Evolutionary conservation across 2,329 filamentous ascomycete species (phyloP), one percentile per base, ranked within the genome.

Genomic region (Lasiodiplodia gonubiensis): DNA sequence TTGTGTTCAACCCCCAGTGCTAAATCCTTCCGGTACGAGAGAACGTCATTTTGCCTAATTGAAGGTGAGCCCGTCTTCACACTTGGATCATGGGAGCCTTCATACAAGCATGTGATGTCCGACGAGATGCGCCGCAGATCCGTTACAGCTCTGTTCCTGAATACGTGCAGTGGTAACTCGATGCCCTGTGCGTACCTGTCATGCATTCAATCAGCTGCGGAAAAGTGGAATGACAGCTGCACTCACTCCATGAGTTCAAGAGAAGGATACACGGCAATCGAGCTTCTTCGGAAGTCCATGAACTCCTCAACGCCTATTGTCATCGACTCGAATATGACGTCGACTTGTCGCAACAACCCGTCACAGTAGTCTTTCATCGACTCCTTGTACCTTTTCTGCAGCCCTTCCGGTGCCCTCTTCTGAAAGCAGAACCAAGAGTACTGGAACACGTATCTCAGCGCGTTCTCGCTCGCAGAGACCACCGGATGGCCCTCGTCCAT

Each of bases 11-110:
- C 39, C 2, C 57, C 57, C 46, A 33, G 25, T 18, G 27, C 39
- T 18, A 61, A 27, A 27, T 61, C 57, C 23, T 61, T 61, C 16
- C 57, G 27, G 46, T 61, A 61, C 23, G 57, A 61, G 25, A 61
- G 23, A 27, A 61, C 11, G 18, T 61, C 57, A 3, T 61, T 61
- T 10, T 42, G 37, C 27, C 54, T 59, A 14, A 4, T 21, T 42
- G 16, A 18, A 2, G 11, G 35, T 59, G 11, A 59, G 35, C 23
- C 8, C 12, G 11, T 14, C 6, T n/a, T 33, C 49, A 54, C 5
- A 11, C 2, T 39, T 14, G 39, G 1, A 42, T 14, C 11, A 37
- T 59, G 54, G 12, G 23, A 3, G 23, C 21, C 2, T 37, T 59
- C 54, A n/a, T 42, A 59, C 54, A 61, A 42, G 18, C 18, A 18